A percentile compares a stretch with the other conserved stretches of the same genome.
phyloP scores from a whole-genome alignment of 768 basidiomycete genomes.

The Lentinula lateritia region DNA sequence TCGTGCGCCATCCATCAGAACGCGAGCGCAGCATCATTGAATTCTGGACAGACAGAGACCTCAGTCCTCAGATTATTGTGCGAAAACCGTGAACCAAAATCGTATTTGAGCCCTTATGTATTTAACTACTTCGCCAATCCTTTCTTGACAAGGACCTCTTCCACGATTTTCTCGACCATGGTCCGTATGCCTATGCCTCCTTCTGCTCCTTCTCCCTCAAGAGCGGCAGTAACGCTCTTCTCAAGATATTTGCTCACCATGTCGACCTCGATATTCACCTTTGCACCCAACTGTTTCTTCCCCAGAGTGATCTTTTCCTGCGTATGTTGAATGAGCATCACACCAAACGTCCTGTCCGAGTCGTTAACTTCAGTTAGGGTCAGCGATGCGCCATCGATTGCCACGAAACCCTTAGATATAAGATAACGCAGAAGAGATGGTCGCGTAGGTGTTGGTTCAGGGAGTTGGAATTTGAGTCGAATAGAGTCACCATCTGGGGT shows the following conservation, averaged over 20 bases:
- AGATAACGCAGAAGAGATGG: conserved; percentile 75
- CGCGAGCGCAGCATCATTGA: not conserved
- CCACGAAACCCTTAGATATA: conserved; percentile 91
- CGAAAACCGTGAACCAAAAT: no score
- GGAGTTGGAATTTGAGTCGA: conserved; percentile 75
- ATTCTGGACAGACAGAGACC: no score
- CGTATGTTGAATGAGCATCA: conserved; percentile 96
- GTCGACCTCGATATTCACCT: conserved; percentile 93
- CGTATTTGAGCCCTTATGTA: not conserved
- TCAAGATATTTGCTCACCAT: conserved; percentile 91
- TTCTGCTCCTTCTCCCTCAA: conserved; percentile 52
- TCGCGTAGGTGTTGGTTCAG: conserved; percentile 48
- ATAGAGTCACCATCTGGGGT: conserved; percentile 82
- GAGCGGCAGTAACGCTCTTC: conserved; percentile 71
- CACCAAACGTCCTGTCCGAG: conserved; percentile 56
- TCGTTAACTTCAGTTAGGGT: conserved; percentile 82
- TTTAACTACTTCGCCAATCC: conserved; percentile 21
- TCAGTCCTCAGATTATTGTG: no score
- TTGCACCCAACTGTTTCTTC: conserved; percentile 67
- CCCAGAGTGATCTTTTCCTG: conserved; percentile 82
- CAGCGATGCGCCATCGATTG: conserved; percentile 91
- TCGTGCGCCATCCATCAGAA: no score
- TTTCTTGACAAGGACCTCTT: conserved; percentile 45
- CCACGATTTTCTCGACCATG: conserved; percentile 55
- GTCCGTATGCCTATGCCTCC: conserved; percentile 41